phyloP scores from a whole-genome alignment of 495 filamentous ascomycete species.

The Jackrogersella multiformis region DNA sequence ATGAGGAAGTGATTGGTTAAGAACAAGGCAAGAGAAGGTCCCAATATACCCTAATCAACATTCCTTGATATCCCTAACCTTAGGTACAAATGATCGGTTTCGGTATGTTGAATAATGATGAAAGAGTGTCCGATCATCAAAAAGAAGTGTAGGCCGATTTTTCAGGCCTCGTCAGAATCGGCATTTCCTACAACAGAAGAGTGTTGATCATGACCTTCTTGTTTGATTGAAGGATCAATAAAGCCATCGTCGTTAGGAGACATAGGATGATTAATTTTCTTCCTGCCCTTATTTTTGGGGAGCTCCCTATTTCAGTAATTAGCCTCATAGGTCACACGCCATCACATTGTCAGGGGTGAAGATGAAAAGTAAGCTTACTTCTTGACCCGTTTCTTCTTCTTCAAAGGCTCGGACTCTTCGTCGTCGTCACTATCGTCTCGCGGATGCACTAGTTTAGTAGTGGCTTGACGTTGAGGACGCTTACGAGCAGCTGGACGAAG shows the following conservation, averaged over 20 bases:
- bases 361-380: background rate
- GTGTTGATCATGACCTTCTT: no score
- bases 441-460: background rate
- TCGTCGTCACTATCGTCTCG: background rate
- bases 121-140: no score
- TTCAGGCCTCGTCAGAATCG: no score
- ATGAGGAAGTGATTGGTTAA: no score
- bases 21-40: no score
- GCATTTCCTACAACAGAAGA: no score
- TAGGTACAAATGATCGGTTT: no score
- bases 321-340: background rate
- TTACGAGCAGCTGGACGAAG: background rate
- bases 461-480: background rate
- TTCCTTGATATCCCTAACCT: no score
- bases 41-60: no score
- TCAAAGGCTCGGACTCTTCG: background rate
- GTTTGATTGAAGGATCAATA: no score
- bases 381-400: constrained; percentile 15
- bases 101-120: no score
- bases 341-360: background rate
- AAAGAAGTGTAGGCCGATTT: no score
- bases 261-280: background rate
- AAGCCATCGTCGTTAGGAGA: background rate
- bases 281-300: background rate
- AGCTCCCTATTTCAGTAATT: background rate